Evolutionary conservation across 2,329 filamentous ascomycete genomes (phyloP).

Genomic region (Blastomyces parvus): DNA sequence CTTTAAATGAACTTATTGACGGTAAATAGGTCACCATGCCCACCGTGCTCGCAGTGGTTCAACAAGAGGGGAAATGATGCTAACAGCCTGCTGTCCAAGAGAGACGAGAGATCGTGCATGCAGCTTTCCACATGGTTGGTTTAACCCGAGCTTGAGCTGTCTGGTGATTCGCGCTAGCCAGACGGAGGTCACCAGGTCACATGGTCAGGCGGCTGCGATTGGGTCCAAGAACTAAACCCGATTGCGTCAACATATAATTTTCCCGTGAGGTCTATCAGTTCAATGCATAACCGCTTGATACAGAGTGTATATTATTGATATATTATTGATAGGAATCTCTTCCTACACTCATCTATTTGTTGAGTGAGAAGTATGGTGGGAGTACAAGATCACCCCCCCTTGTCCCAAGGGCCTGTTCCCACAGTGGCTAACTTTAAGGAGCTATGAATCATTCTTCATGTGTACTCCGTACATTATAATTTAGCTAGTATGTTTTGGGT

Average conservation of each 20-base stretch:
- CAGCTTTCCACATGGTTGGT: slow-evolving; percentile 1
- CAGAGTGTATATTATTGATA: too few relatives aligned
- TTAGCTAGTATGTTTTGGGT: too few relatives aligned
- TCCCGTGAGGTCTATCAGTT: too few relatives aligned
- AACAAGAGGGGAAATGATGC: not conserved
- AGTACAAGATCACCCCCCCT: too few relatives aligned
- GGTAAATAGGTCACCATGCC: not conserved
- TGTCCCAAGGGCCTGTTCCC: too few relatives aligned
- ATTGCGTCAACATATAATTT: not conserved
- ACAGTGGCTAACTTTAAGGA: too few relatives aligned
- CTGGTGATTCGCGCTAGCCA: not conserved
- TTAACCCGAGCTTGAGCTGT: not conserved
- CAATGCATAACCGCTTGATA: too few relatives aligned
- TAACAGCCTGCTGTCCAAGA: not conserved
- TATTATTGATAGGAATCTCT: too few relatives aligned
- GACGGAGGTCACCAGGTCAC: not conserved
- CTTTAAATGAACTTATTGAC: not conserved
- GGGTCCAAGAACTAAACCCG: not conserved
- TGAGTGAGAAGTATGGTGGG: too few relatives aligned
- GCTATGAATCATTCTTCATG: too few relatives aligned
- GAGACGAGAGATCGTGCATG: not conserved
- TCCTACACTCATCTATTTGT: too few relatives aligned
- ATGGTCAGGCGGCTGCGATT: not conserved
- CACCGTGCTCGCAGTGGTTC: not conserved
- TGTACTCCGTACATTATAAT: too few relatives aligned